Conservation (phyloP, 116 monocot genomes). For the Iris pallida region DNA sequence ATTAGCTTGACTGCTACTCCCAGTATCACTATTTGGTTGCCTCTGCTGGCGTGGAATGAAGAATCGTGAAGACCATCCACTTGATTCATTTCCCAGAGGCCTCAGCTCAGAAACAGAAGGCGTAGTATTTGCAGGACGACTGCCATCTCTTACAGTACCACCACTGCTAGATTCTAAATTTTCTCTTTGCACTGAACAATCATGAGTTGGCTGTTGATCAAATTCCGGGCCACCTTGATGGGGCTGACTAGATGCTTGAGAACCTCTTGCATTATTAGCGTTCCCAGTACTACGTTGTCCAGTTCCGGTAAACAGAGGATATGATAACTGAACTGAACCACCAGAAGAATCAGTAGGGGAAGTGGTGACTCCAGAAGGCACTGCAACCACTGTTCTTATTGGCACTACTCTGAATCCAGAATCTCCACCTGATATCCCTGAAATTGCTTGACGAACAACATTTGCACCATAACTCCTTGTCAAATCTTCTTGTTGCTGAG, state of each 20-base stretch:
- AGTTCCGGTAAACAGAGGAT: conserved; percentile 59
- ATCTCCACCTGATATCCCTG: conserved; percentile 42
- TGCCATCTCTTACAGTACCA: conserved; percentile 6
- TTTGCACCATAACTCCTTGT: conserved; percentile 24
- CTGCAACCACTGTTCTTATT: conserved; percentile 71
- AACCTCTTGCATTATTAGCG: conserved; percentile 21
- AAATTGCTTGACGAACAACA: conserved; percentile 31
- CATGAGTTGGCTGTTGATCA: conserved; percentile 15
- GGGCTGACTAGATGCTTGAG: conserved; percentile 24
- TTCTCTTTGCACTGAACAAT: conserved; percentile 17
- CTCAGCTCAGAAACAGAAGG: conserved; percentile 7
- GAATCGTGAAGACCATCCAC: conserved; percentile 8
- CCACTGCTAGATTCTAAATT: conserved; percentile 19
- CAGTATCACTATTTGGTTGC: conserved; percentile 5
- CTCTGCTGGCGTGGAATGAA: conserved; percentile 11
- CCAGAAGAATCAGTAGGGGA: conserved; percentile 41
- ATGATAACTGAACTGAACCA: conserved; percentile 31
- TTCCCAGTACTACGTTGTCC: conserved; percentile 25
- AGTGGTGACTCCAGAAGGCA: conserved; percentile 50
- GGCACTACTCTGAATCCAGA: conserved; percentile 57
- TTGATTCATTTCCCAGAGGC: conserved; percentile 13
- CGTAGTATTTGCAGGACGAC: conserved; percentile 4
- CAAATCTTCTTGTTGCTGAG: conserved; percentile 35
- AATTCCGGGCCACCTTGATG: conserved; percentile 10
- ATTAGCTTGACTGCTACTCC: conserved; percentile 9